phyloP scores from a whole-genome alignment of 139 green algal species.

The Ostreobium quekettii region DNA sequence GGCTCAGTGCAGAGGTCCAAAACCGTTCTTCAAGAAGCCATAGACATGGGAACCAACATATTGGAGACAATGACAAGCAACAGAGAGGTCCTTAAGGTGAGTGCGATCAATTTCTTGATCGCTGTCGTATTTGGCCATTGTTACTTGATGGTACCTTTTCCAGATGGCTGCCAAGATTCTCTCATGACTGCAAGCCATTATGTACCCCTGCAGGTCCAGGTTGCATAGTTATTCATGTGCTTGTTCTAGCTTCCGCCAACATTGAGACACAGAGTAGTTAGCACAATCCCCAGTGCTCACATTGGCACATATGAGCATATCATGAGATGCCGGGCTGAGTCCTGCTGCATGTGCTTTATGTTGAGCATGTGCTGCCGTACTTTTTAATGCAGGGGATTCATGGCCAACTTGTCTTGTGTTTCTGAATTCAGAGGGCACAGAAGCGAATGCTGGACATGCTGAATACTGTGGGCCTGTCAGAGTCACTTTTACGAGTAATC shows the following conservation, averaged over 20 bases:
- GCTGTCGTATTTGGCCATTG: not conserved
- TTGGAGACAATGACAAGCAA: slow-evolving; percentile 63
- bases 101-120: not conserved
- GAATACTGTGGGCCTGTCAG: slow-evolving; percentile 72
- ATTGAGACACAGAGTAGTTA: no score
- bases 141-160: slow-evolving; percentile 11
- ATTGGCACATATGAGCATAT: no score
- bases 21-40: slow-evolving; percentile 65
- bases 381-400: not conserved
- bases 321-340: no score
- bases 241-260: no score
- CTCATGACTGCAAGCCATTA: no score
- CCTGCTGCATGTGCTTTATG: no score
- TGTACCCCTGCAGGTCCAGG: no score
- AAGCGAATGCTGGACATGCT: slow-evolving; percentile 75
- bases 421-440: slow-evolving; percentile 49
- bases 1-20: slow-evolving; percentile 48
- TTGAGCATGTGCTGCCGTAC: no score
- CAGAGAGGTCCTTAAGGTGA: slow-evolving; percentile 71
- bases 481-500: slow-evolving; percentile 67
- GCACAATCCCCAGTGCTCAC: no score
- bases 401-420: not conserved
- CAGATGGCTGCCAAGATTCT: no score
- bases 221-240: no score
- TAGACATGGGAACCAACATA: slow-evolving; percentile 57